Evolutionary conservation across 2,329 filamentous ascomycete species (phyloP), one percentile per base, ranked within the genome.

Genomic region (Aspergillus hortae): DNA sequence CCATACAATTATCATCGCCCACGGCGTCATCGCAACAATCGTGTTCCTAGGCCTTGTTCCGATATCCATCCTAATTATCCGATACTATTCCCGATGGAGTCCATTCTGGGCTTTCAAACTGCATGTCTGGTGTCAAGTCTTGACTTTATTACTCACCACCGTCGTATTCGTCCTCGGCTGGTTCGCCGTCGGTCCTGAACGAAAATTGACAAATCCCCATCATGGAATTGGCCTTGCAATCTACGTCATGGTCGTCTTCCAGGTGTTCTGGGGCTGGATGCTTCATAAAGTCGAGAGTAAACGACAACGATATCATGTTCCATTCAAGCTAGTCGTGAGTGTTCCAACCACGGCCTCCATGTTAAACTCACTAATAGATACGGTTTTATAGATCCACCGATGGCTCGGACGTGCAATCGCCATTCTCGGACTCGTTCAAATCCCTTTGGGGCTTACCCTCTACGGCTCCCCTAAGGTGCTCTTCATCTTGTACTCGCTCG

Each of bases 381-480:
- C 77, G 6, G 75, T 17, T 80, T 79, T 78, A 35, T 79, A 88
- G 79, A 71, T 97, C 40, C 94, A 99, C 73, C 88, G 92, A 67
- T 96, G 94, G 90, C 74, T 89, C 15, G 94, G 94, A 15, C 80
- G 92, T 52, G 75, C 82, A 0, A 84, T 92, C 61, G 87, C 89
- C 2, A 72, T 97, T 15, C 77, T 99, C 4, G 94, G 90, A 0
- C 85, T 97, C 58, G 81, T 86, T 3, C 94, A 99, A 67, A 84
- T 99, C 10, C 88, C 94, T 0, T 79, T 99, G 0, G 94, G 94
- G 0, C 78, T 99, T 44, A 92, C 92, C 0, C 78, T 99, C 1
- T 99, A 96, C 64, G 94, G 94, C 5, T 96, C 92, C 27, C 92
- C 94, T 4, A 84, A 87, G 63, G 83, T 81, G 35, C 80, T 92